Conservation (phyloP, 2,329 filamentous ascomycete species). For the Parastagonospora nodorum region DNA sequence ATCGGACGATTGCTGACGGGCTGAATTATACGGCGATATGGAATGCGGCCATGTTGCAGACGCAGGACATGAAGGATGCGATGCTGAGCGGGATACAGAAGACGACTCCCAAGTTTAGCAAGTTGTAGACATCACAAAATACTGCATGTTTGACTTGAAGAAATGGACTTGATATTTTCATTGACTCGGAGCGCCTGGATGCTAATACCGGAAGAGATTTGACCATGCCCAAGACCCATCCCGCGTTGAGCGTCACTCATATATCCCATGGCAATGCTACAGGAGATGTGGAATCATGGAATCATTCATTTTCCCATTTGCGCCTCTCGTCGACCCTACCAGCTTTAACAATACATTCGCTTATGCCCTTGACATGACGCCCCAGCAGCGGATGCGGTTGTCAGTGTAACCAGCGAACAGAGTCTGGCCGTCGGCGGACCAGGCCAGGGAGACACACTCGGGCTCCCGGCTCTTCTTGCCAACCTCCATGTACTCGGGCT, state of each 20-base stretch:
- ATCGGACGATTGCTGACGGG: slow-evolving; percentile 76
- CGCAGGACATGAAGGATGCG: slow-evolving; percentile 74
- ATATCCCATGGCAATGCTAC: slow-evolving; percentile 45
- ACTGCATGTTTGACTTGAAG: neutral
- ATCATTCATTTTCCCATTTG: slow-evolving; percentile 38
- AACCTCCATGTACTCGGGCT: slow-evolving; percentile 93
- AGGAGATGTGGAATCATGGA: slow-evolving; percentile 45
- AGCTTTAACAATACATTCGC: slow-evolving; percentile 15
- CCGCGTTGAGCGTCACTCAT: slow-evolving; percentile 42
- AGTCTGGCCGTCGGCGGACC: slow-evolving; percentile 98
- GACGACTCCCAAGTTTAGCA: slow-evolving; percentile 81
- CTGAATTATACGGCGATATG: slow-evolving; percentile 84
- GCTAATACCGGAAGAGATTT: slow-evolving; percentile 46
- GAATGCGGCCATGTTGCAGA: slow-evolving; percentile 85
- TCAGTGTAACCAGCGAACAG: slow-evolving; percentile 99
- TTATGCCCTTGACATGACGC: slow-evolving; percentile 50
- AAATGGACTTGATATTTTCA: slow-evolving; percentile 49
- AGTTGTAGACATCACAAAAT: slow-evolving; percentile 62
- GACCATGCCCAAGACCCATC: slow-evolving; percentile 41
- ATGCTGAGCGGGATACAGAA: slow-evolving; percentile 78
- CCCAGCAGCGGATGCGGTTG: slow-evolving; percentile 69
- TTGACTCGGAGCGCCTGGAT: slow-evolving; percentile 51
- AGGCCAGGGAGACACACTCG: slow-evolving; percentile 96
- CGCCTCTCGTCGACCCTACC: slow-evolving; percentile 31
- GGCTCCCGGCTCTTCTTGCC: slow-evolving; percentile 99